These are phyloP conservation scores for Chaetomium cochliodes DNA, from an alignment of 495 filamentous ascomycete species.

Conservation along the genomic window DNA sequence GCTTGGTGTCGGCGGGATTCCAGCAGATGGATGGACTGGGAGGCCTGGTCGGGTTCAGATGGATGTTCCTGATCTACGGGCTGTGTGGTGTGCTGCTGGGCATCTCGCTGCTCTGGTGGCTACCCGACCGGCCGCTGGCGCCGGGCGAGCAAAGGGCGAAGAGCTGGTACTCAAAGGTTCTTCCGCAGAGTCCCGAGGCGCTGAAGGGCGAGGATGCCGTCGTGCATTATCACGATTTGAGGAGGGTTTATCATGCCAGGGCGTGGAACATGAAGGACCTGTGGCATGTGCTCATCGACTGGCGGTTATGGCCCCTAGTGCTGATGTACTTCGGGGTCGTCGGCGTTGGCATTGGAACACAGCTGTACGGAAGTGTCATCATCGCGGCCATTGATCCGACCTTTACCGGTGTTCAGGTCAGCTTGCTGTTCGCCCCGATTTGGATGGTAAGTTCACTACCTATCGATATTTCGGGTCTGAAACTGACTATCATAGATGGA, in stretches of 20 bases:
- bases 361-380: constrained; percentile 82
- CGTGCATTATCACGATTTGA: constrained; percentile 82
- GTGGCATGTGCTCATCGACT: constrained; percentile 67
- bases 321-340: constrained; percentile 96
- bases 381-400: constrained; percentile 72
- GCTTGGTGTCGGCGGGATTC: constrained; percentile 86
- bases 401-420: constrained; percentile 71
- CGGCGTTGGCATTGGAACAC: constrained; percentile 84
- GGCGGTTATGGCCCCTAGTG: constrained; percentile 80
- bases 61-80: constrained; percentile 94
- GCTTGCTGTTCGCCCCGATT: constrained; percentile 82
- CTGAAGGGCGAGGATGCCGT: constrained; percentile 74
- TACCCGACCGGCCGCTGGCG: constrained; percentile 75
- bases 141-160: constrained; percentile 56
- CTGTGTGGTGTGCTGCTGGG: constrained; percentile 69
- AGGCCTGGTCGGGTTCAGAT: constrained; percentile 81
- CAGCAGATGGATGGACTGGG: constrained; percentile 80
- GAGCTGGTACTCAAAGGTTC: constrained; percentile 53
- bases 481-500: constrained; percentile 59
- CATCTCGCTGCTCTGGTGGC: constrained; percentile 77
- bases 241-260: constrained; percentile 69
- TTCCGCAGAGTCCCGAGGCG: constrained; percentile 65
- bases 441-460: constrained; percentile 68
- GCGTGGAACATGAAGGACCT: constrained; percentile 71
- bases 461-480: not conserved